phyloP scores from a whole-genome alignment of 176 grass and related monocot species.

The Carex scoparia region DNA sequence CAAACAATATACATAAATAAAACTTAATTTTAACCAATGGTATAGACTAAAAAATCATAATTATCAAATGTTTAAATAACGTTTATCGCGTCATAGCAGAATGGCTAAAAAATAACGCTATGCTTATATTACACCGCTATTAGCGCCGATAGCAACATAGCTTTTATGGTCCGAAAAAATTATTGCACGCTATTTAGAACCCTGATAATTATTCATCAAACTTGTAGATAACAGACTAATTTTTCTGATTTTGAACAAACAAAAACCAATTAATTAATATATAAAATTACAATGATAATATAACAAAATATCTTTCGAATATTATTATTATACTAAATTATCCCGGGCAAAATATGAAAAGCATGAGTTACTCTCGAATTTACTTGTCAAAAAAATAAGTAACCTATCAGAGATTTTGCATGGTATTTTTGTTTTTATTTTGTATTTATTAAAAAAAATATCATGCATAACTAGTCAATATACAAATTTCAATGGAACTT shows the following conservation, averaged over 20 bases:
- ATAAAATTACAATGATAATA: neutral
- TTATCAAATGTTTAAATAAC: too few species aligned
- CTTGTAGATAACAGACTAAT: neutral
- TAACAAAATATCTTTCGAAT: too few species aligned
- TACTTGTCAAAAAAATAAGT: neutral
- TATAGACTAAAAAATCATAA: too few species aligned
- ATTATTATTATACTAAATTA: neutral
- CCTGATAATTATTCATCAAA: neutral
- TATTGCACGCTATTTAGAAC: too few species aligned
- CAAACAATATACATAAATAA: too few species aligned
- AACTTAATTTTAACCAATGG: too few species aligned
- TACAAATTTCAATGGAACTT: neutral
- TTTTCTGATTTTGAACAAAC: neutral
- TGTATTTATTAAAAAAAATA: neutral
- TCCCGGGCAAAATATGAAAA: neutral
- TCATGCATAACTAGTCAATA: neutral
- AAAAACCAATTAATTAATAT: neutral
- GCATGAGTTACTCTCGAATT: neutral
- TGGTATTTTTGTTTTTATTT: neutral
- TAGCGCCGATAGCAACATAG: too few species aligned
- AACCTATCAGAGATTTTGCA: neutral
- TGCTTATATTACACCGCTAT: too few species aligned
- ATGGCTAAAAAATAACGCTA: too few species aligned
- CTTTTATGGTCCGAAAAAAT: too few species aligned
- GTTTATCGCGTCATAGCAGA: too few species aligned